phyloP scores from a whole-genome alignment of 257 asterid species.

The Solanum gracilifrons region DNA sequence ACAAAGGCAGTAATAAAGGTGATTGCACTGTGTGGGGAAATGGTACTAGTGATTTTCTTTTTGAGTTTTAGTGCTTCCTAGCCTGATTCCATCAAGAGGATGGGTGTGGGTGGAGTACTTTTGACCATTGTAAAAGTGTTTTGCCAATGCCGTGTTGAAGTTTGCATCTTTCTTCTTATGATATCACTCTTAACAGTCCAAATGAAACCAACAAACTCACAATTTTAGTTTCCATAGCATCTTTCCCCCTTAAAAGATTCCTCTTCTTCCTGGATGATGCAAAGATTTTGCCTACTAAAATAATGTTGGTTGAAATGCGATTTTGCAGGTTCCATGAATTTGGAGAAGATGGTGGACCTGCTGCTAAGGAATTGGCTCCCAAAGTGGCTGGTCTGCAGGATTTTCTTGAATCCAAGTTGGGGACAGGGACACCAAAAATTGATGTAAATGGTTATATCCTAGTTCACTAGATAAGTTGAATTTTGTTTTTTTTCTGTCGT shows the following conservation, averaged over 20 bases:
- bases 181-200: background rate
- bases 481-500: background rate
- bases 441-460: constrained; percentile 35
- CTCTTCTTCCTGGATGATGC: background rate
- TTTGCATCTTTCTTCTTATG: background rate
- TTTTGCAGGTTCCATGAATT: constrained; percentile 64
- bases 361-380: constrained; percentile 69
- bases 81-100: background rate
- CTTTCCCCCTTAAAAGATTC: background rate
- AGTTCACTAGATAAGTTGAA: background rate
- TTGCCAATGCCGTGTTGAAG: background rate
- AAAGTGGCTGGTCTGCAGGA: constrained; percentile 48
- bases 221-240: background rate
- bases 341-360: constrained; percentile 87
- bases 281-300: background rate
- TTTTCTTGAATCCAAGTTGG: constrained; percentile 30
- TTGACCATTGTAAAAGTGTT: background rate
- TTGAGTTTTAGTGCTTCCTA: background rate
- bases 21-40: background rate
- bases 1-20: background rate
- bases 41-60: background rate
- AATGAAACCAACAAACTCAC: background rate
- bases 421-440: constrained; percentile 30
- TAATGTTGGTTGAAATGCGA: background rate
- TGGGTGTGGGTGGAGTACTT: background rate